These are phyloP conservation scores for Buxus sempervirens DNA, from an alignment of 164 flowering plant species.

Conservation along the genomic window DNA sequence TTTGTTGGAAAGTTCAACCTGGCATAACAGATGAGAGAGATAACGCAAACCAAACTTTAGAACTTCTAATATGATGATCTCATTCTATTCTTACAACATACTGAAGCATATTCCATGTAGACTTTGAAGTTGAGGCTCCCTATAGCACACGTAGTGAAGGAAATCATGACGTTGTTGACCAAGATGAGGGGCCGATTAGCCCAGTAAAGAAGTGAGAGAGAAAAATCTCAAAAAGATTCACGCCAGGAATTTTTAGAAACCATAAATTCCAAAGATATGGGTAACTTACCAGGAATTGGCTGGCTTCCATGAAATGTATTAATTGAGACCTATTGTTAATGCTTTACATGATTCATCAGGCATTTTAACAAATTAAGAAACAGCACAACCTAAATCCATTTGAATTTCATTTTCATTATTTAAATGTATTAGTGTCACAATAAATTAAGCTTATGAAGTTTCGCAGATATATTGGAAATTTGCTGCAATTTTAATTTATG, in stretches of 20 bases:
- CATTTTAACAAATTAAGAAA: not conserved
- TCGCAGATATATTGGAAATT: not conserved
- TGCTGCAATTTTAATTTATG: not conserved
- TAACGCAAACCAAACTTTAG: not conserved
- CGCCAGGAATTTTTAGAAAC: too few species aligned
- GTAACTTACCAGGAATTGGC: too few species aligned
- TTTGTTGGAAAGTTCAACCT: constrained; percentile 94
- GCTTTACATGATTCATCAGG: not conserved
- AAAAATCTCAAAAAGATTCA: too few species aligned
- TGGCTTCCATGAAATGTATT: too few species aligned
- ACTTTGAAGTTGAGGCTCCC: not conserved
- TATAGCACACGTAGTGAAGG: not conserved
- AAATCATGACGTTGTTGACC: not conserved
- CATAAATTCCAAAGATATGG: too few species aligned
- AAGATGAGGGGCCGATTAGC: not conserved
- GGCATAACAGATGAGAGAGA: constrained; percentile 11
- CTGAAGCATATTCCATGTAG: not conserved
- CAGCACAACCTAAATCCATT: not conserved
- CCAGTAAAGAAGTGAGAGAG: not conserved
- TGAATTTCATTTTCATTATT: too few species aligned
- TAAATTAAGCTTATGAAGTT: not conserved
- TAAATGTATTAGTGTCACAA: not conserved
- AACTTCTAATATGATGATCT: not conserved
- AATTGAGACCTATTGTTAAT: not conserved
- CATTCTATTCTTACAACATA: not conserved